phyloP scores from a whole-genome alignment of 1,139 yeast species.

The Yamadazyma aaseri region DNA sequence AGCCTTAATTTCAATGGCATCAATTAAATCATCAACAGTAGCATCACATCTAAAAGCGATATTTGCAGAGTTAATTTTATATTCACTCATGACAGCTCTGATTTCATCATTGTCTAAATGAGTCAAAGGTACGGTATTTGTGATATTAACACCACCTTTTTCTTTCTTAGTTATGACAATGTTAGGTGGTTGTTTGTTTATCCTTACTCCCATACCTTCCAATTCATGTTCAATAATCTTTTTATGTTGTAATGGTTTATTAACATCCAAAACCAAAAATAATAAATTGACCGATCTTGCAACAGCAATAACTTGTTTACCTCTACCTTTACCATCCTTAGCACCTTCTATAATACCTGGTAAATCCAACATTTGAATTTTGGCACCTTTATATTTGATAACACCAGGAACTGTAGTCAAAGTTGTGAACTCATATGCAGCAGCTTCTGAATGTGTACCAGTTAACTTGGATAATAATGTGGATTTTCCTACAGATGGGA shows the following conservation, averaged over 20 bases:
- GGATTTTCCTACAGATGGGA: slow-evolving; percentile 97
- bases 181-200: slow-evolving; percentile 90
- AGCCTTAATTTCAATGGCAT: slow-evolving; percentile 85
- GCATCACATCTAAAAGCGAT: slow-evolving; percentile 97
- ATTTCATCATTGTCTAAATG: slow-evolving; percentile 91
- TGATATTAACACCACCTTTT: slow-evolving; percentile 91
- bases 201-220: slow-evolving; percentile 95
- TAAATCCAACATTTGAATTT: slow-evolving; percentile 94
- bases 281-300: slow-evolving; percentile 93
- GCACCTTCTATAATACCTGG: slow-evolving; percentile 99
- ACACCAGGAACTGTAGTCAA: slow-evolving; percentile 97
- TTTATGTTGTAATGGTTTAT: slow-evolving; percentile 92
- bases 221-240: slow-evolving; percentile 89
- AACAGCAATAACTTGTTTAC: slow-evolving; percentile 97
- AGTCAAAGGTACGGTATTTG: slow-evolving; percentile 89
- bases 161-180: slow-evolving; percentile 89
- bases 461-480: slow-evolving; percentile 85
- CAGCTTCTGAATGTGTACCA: slow-evolving; percentile 95
- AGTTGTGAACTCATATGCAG: slow-evolving; percentile 96
- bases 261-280: slow-evolving; percentile 91
- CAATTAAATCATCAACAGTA: slow-evolving; percentile 91
- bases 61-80: slow-evolving; percentile 94
- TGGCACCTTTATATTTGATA: slow-evolving; percentile 93
- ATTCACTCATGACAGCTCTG: slow-evolving; percentile 93
- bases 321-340: slow-evolving; percentile 98